Base-by-base conservation (phyloP, 805 yeast species). In the Candida cerambycidarum region DNA sequence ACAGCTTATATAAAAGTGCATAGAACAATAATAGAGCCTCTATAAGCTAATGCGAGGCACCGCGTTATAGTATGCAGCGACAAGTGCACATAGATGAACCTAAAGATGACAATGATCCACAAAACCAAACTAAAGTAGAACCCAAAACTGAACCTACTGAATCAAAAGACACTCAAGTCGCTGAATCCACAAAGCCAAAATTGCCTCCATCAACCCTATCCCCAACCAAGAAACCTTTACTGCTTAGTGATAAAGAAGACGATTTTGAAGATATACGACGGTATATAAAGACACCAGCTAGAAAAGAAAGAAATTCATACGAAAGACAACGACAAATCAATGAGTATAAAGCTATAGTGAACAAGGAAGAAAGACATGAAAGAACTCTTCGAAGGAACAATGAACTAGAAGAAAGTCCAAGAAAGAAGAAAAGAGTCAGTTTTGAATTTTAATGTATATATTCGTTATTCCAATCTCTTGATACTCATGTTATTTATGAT, bases 301-400 rank as follows among this genome's bases (percentile, higher is more conserved):
- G 47, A 24, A 51, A 48, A 37, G 51, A 49, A 21, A 16, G 18
- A n/a, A 54, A 45, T 29, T 32, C 53, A 2, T 36, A 30, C 12
- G 42, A 31, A 31, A 24, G 61, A 23, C 43, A 54, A 40, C 50
- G 45, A 28, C 65, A 63, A 47, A 61, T 65, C 15, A 31, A 18
- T 17, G 50, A 56, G 16, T 67, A 67, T 46, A 59, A 59, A 13
- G 33, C 37, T 18, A 32, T 45, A 17, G 47, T 57, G 9, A 46
- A 57, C 40, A 53, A 51, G 32, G 71, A 67, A 42, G 61, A 56
- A 16, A 46, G 73, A 27, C 54, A 55, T 25, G 43, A 44, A 41
- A 47, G 72, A 36, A 42, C 38, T 12, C 32, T 34, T 15, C 13
- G 45, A 23, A 35, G 52, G 12, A 43, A 35, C 15, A 18, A 16